Evolutionary conservation across 1,284 basidiomycete genomes (phyloP).

Genomic region (Fomitopsis betulina): DNA sequence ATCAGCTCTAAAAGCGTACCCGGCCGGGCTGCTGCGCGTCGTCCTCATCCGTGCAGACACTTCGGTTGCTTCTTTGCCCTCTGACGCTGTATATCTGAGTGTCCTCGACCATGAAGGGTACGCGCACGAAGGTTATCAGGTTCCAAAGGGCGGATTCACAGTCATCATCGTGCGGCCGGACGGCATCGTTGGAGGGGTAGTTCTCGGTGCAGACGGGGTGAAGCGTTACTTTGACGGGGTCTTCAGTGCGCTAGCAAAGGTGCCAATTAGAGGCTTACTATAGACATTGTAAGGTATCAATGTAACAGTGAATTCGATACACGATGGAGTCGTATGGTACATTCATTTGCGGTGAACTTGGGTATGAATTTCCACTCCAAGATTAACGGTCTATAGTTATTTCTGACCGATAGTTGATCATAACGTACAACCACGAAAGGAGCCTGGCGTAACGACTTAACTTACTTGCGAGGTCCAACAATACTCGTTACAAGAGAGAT

Average conservation of each 20-base stretch:
- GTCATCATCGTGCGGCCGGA: constrained; percentile 20
- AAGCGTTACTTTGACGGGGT: constrained; percentile 10
- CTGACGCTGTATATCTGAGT: background rate
- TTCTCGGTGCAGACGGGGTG: constrained; percentile 7
- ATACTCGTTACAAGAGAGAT: background rate
- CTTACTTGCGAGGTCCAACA: constrained; percentile 1
- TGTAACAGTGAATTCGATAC: background rate
- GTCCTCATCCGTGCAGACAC: constrained; percentile 1
- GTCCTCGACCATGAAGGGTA: constrained; percentile 15
- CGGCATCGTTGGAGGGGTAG: constrained; percentile 18
- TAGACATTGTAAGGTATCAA: no score
- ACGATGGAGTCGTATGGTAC: background rate
- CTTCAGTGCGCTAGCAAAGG: background rate
- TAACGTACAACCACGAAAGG: background rate
- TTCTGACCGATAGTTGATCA: background rate
- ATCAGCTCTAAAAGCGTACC: constrained; percentile 1
- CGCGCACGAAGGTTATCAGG: constrained; percentile 12
- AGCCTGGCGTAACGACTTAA: background rate
- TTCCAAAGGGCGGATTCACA: constrained; percentile 1
- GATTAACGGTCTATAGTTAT: background rate
- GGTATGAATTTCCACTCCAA: background rate
- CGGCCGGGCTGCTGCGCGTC: background rate
- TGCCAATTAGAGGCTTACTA: no score
- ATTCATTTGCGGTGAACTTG: background rate
- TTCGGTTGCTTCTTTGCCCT: background rate